Percentiles rank a stretch among this genome's conserved stretches.
These are phyloP conservation scores for Diutina catenulata DNA, from an alignment of 1,139 yeast species.

Conservation along the genomic window DNA sequence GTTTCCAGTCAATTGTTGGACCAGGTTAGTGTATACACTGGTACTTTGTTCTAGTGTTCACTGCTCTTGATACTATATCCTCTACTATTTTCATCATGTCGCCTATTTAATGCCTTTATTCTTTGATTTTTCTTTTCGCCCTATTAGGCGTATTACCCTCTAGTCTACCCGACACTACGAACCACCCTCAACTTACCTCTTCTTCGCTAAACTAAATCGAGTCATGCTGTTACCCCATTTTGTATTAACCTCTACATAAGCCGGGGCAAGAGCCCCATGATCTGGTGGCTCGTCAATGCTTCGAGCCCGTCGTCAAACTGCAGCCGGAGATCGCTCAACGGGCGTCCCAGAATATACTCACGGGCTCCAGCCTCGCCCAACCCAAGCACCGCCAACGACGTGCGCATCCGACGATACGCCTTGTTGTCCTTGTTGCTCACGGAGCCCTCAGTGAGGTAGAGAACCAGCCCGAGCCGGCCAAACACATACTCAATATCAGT, in stretches of 20 bases:
- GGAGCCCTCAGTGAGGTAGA: constrained; percentile 10
- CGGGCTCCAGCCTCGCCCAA: not conserved
- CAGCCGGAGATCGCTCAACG: not conserved
- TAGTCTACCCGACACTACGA: no score
- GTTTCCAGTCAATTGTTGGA: no score
- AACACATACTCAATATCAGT: constrained; percentile 42
- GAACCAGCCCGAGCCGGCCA: constrained; percentile 18
- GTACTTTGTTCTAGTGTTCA: no score
- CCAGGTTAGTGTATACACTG: no score
- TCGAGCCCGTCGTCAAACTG: constrained; percentile 1
- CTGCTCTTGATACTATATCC: no score
- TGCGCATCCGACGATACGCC: not conserved
- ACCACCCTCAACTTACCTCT: no score
- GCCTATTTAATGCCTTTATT: no score
- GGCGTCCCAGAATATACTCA: not conserved
- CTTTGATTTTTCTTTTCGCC: no score
- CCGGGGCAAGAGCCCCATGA: not conserved
- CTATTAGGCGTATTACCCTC: no score
- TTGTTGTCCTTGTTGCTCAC: not conserved
- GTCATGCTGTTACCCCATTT: no score
- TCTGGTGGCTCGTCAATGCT: not conserved
- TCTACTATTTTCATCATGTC: no score
- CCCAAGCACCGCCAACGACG: not conserved
- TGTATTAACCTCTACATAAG: not conserved
- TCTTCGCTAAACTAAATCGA: no score